Evolutionary conservation across 2,329 filamentous ascomycete species (phyloP).

Genomic region (Daldinia sp.): DNA sequence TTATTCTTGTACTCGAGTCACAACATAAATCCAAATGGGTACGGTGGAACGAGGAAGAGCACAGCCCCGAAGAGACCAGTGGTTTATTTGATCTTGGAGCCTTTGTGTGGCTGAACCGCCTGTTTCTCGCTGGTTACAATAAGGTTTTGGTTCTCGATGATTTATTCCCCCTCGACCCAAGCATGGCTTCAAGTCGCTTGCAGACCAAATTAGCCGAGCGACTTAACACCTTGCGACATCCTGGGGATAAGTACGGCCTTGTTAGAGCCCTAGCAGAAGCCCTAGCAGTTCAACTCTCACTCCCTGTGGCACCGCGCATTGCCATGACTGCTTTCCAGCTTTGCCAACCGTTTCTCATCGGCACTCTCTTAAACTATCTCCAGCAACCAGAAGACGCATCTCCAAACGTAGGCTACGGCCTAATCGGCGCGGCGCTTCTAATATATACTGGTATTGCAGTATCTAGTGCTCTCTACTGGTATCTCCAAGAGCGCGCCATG

Average conservation of each 20-base stretch:
- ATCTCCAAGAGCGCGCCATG: no score
- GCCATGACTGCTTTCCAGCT: not conserved
- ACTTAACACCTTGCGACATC: not conserved
- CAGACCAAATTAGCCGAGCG: not conserved
- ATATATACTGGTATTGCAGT: not conserved
- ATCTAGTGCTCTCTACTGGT: not conserved
- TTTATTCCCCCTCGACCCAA: not conserved
- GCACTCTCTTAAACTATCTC: not conserved
- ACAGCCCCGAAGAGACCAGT: conserved; percentile 45
- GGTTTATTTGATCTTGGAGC: conserved; percentile 45
- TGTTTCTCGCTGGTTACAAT: not conserved
- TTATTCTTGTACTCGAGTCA: conserved; percentile 21
- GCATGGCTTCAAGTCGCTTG: no score
- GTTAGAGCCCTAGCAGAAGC: not conserved
- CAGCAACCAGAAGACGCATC: not conserved
- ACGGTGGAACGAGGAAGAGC: conserved; percentile 22
- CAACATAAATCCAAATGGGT: conserved; percentile 25
- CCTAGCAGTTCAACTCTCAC: not conserved
- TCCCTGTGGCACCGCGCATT: not conserved
- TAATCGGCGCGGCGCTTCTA: not conserved
- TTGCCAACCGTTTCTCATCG: not conserved
- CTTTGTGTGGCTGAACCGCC: conserved; percentile 43
- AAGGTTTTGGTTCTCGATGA: not conserved
- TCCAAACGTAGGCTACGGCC: not conserved
- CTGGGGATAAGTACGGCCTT: not conserved